Percentiles rank a stretch among this genome's conserved stretches.
Conservation (phyloP, 257 asterid species). For the Penstemon eatonii region DNA sequence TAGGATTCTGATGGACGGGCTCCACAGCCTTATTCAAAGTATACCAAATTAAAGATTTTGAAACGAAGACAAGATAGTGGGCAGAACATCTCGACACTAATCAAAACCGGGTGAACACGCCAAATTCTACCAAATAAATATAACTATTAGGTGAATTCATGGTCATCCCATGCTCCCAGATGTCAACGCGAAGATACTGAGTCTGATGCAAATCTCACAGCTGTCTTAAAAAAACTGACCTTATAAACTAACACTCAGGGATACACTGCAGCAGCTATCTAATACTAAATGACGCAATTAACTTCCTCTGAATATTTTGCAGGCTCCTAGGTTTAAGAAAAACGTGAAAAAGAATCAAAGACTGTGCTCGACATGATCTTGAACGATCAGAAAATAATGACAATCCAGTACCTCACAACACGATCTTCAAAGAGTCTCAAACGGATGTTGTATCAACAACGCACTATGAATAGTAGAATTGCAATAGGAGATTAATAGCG, state of each 20-base stretch:
- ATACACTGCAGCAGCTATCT: slow-evolving; percentile 39
- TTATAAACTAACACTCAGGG: slow-evolving; percentile 31
- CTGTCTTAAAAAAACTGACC: slow-evolving; percentile 22
- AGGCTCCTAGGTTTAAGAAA: slow-evolving; percentile 41
- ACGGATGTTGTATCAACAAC: slow-evolving; percentile 41
- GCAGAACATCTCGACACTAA: slow-evolving; percentile 48
- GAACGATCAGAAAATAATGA: slow-evolving; percentile 9
- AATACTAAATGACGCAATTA: slow-evolving; percentile 38
- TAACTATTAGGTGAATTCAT: slow-evolving; percentile 31
- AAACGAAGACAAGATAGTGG: slow-evolving; percentile 32
- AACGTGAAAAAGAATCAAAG: background rate
- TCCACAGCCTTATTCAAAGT: slow-evolving; percentile 59
- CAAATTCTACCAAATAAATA: slow-evolving; percentile 28
- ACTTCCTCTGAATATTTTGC: slow-evolving; percentile 34
- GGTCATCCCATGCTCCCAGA: slow-evolving; percentile 36
- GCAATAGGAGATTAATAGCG: slow-evolving; percentile 29
- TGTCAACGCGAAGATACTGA: slow-evolving; percentile 27
- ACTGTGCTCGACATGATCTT: background rate
- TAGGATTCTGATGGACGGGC: slow-evolving; percentile 39
- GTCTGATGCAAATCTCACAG: slow-evolving; percentile 31
- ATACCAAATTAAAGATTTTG: slow-evolving; percentile 35
- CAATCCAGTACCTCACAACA: slow-evolving; percentile 44
- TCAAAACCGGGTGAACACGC: slow-evolving; percentile 25
- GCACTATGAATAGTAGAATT: slow-evolving; percentile 42
- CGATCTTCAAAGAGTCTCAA: slow-evolving; percentile 47